Evolutionary conservation across 2,329 filamentous ascomycete genomes (phyloP).

Genomic region (Diaporthe sp.): DNA sequence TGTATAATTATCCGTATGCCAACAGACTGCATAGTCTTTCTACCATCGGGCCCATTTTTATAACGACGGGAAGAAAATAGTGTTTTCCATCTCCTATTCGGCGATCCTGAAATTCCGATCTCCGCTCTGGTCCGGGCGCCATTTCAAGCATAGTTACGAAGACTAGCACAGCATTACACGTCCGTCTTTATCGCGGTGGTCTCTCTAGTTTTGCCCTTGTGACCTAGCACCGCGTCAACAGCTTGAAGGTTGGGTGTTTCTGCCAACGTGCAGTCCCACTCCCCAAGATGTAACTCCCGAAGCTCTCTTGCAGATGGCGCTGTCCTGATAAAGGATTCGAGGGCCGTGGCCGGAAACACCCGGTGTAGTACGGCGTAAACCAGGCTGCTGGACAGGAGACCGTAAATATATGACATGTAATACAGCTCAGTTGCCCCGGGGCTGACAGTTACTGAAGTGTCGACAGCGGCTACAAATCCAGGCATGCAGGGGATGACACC

Average conservation of each 20-base stretch:
- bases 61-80: too few species aligned
- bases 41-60: background rate
- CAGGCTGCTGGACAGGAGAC: conserved; percentile 47
- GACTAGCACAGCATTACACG: background rate
- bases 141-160: background rate
- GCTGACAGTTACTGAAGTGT: conserved; percentile 45
- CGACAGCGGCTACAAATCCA: conserved; percentile 54
- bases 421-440: conserved; percentile 52
- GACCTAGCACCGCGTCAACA: background rate
- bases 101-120: background rate
- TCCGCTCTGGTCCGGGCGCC: background rate
- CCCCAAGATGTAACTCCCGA: background rate
- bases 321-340: conserved; percentile 45
- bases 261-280: background rate
- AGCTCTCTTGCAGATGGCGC: conserved; percentile 4
- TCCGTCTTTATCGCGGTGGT: background rate
- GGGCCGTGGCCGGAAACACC: conserved; percentile 41
- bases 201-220: background rate
- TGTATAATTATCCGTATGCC: background rate
- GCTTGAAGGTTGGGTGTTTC: background rate
- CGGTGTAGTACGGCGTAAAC: conserved; percentile 46
- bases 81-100: background rate
- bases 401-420: conserved; percentile 52
- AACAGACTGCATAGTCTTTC: background rate
- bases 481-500: conserved; percentile 53